Percentiles rank a stretch among this genome's conserved stretches.
phyloP scores from a whole-genome alignment of 2,329 filamentous ascomycete species.

The Penicillium sp. region DNA sequence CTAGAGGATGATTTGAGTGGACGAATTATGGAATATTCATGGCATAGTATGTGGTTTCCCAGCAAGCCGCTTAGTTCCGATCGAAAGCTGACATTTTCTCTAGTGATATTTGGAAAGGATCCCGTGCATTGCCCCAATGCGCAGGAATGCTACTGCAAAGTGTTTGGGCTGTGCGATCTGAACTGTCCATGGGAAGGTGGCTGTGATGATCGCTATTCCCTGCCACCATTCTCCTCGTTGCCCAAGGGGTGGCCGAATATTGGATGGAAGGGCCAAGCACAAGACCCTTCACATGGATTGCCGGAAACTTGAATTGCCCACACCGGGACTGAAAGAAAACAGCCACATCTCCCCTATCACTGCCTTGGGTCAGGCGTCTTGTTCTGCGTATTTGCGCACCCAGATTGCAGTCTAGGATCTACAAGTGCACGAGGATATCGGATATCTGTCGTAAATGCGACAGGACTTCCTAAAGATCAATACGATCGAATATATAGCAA shows the following conservation, averaged over 20 bases:
- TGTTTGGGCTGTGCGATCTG: conserved; percentile 60
- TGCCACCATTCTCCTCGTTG: conserved; percentile 57
- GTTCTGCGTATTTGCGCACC: neutral
- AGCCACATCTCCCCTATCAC: neutral
- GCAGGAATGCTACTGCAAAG: conserved; percentile 63
- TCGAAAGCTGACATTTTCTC: neutral
- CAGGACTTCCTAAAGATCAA: neutral
- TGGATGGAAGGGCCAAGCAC: conserved; percentile 50
- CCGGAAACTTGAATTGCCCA: conserved; percentile 25
- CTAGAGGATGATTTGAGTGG: conserved; percentile 51
- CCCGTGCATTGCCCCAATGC: conserved; percentile 61
- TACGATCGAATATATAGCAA: neutral
- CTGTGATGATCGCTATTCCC: conserved; percentile 57
- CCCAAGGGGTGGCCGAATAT: conserved; percentile 61
- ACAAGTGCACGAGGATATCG: neutral
- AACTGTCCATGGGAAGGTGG: conserved; percentile 38
- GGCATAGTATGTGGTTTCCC: conserved; percentile 51
- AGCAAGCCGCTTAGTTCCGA: too few relatives aligned
- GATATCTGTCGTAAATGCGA: neutral
- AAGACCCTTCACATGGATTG: conserved; percentile 33
- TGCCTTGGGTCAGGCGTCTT: neutral
- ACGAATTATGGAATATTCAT: conserved; percentile 57
- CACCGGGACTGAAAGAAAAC: neutral
- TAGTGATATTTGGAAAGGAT: conserved; percentile 59
- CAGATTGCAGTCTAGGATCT: neutral